phyloP scores from a whole-genome alignment of 768 basidiomycete genomes.

The Xerocomus brunneocitrinus region DNA sequence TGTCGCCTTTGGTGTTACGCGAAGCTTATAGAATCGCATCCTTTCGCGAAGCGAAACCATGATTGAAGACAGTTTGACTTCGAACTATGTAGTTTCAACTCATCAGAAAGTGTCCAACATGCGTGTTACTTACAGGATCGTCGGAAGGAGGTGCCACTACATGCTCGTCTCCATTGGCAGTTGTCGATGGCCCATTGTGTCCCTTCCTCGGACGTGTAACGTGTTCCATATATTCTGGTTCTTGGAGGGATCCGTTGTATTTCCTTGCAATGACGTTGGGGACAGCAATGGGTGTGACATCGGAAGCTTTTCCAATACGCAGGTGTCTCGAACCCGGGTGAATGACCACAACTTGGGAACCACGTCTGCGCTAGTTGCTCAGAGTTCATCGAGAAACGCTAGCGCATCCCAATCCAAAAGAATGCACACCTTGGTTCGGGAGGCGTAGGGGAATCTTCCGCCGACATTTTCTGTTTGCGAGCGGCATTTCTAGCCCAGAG shows the following conservation, averaged over 20 bases:
- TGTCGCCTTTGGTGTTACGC: slow-evolving; percentile 66
- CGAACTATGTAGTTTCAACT: slow-evolving; percentile 47
- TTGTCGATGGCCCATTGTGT: slow-evolving; percentile 18
- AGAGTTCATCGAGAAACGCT: slow-evolving; percentile 24
- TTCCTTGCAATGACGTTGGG: slow-evolving; percentile 73
- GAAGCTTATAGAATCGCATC: slow-evolving; percentile 83
- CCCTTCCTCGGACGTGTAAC: slow-evolving; percentile 53
- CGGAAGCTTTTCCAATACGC: slow-evolving; percentile 72
- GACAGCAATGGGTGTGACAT: slow-evolving; percentile 64
- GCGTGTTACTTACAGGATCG: slow-evolving; percentile 50
- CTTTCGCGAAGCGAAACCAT: slow-evolving; percentile 70
- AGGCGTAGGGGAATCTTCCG: slow-evolving; percentile 36
- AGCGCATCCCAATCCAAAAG: slow-evolving; percentile 3
- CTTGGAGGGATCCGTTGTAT: slow-evolving; percentile 42
- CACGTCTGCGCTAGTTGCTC: slow-evolving; percentile 48
- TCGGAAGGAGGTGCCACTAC: slow-evolving; percentile 44
- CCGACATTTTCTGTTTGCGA: slow-evolving; percentile 44
- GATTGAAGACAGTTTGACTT: slow-evolving; percentile 69
- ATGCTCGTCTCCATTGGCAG: slow-evolving; percentile 46
- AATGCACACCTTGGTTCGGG: slow-evolving; percentile 45
- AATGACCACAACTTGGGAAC: slow-evolving; percentile 73
- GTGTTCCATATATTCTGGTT: slow-evolving; percentile 42
- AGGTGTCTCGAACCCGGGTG: slow-evolving; percentile 74
- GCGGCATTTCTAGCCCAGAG: slow-evolving; percentile 68
- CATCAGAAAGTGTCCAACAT: background rate